Conservation (phyloP, 169 alveolate species). For the Plasmodium gonderi region DNA sequence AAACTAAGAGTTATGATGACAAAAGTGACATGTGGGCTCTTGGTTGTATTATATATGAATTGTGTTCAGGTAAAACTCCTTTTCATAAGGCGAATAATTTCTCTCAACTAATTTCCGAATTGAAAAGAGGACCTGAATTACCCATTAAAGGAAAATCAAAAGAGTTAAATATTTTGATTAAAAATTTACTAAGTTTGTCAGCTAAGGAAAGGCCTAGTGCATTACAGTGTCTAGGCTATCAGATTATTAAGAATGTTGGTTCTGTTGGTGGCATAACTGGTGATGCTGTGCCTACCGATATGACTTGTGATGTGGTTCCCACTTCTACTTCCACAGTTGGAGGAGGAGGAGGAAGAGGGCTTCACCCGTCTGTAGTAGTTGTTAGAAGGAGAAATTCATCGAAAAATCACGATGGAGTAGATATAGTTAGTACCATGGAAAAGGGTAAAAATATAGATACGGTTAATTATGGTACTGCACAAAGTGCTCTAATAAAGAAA, state of each 20-base stretch:
- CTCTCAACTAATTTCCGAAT: conserved; percentile 81
- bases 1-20: conserved; percentile 94
- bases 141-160: conserved; percentile 79
- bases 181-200: conserved; percentile 78
- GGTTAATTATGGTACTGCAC: background rate
- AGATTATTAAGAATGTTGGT: conserved; percentile 78
- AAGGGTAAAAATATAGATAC: background rate
- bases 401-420: background rate
- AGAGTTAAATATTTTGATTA: conserved; percentile 78
- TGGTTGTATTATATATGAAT: conserved; percentile 95
- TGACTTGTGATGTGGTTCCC: too few relatives aligned
- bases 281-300: background rate
- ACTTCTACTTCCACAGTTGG: too few relatives aligned
- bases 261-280: background rate
- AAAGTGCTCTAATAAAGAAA: conserved; percentile 12
- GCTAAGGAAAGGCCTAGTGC: conserved; percentile 86
- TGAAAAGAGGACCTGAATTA: conserved; percentile 83
- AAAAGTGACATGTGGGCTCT: conserved; percentile 94
- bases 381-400: background rate
- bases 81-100: conserved; percentile 91
- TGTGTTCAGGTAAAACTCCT: conserved; percentile 94
- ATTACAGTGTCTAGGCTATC: conserved; percentile 80
- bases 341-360: too few relatives aligned
- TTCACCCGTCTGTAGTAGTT: background rate
- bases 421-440: background rate